Conservation (phyloP, 768 basidiomycete species). For the Collybia mongolica region DNA sequence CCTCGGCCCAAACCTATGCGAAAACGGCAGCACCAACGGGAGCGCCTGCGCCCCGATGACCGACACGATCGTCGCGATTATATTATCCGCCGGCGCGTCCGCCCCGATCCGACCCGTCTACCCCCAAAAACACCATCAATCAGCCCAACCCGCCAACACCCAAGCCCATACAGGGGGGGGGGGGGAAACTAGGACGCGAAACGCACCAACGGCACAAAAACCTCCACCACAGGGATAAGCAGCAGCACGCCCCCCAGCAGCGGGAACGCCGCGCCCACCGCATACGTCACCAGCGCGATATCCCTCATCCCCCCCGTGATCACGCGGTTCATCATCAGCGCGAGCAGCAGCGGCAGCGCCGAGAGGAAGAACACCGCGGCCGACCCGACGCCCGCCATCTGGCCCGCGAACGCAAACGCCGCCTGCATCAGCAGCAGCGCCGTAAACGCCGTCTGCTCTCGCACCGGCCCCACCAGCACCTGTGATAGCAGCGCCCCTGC, state of each 20-base stretch:
- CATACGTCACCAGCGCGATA: constrained; percentile 64
- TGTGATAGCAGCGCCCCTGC: constrained; percentile 67
- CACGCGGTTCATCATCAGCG: constrained; percentile 51
- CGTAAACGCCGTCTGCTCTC: constrained; percentile 62
- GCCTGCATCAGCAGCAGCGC: constrained; percentile 63
- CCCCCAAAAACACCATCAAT: background rate
- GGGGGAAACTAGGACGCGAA: too few relatives aligned
- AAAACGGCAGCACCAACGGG: constrained; percentile 67
- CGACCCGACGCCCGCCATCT: constrained; percentile 71
- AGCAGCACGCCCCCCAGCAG: constrained; percentile 59
- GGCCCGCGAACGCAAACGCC: constrained; percentile 52
- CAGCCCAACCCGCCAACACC: background rate
- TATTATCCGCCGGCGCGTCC: constrained; percentile 83
- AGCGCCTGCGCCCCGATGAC: constrained; percentile 53
- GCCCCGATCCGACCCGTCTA: constrained; percentile 83
- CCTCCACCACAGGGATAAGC: constrained; percentile 63
- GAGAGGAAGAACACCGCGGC: constrained; percentile 72
- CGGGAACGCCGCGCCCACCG: constrained; percentile 54
- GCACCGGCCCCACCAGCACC: constrained; percentile 46
- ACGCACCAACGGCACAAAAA: constrained; percentile 86
- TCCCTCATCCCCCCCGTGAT: constrained; percentile 25
- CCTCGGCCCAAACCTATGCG: constrained; percentile 61
- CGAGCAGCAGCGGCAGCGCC: constrained; percentile 53
- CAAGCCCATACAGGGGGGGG: too few relatives aligned
- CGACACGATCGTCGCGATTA: constrained; percentile 79